Evolutionary conservation across 176 grass and related monocot species (phyloP).

Genomic region (Oryza meyeriana): DNA sequence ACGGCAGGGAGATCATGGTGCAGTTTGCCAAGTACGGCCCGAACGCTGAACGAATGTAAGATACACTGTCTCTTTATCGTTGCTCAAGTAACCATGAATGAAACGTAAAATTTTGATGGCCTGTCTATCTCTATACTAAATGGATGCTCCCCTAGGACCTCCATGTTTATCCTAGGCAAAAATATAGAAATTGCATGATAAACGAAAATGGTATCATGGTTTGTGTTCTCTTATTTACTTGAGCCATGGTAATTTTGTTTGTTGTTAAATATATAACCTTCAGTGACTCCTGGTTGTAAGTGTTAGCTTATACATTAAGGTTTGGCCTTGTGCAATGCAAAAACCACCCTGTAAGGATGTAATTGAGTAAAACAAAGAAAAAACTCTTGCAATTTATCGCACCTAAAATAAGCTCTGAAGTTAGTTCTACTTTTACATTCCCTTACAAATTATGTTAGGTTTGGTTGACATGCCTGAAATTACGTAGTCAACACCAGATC

Average conservation of each 20-base stretch:
- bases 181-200: neutral
- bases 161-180: neutral
- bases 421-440: neutral
- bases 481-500: neutral
- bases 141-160: too few species aligned
- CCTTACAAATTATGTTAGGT: neutral
- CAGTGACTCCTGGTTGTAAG: neutral
- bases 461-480: neutral
- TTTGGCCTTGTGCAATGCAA: neutral
- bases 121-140: neutral
- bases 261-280: neutral
- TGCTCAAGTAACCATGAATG: neutral
- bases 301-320: neutral
- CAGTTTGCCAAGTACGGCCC: conserved; percentile 99
- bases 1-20: conserved; percentile 96
- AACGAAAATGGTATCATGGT: neutral
- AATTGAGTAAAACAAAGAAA: neutral
- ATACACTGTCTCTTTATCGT: neutral
- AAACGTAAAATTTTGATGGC: neutral
- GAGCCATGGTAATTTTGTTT: neutral
- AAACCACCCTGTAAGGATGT: neutral
- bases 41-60: conserved; percentile 92
- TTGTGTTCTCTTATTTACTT: neutral
- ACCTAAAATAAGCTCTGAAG: neutral
- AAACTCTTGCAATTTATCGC: neutral